Evolutionary conservation across 148 eudicot genomes (phyloP), one percentile per base, ranked within the genome.

Genomic region (Chenopodium suecicum): DNA sequence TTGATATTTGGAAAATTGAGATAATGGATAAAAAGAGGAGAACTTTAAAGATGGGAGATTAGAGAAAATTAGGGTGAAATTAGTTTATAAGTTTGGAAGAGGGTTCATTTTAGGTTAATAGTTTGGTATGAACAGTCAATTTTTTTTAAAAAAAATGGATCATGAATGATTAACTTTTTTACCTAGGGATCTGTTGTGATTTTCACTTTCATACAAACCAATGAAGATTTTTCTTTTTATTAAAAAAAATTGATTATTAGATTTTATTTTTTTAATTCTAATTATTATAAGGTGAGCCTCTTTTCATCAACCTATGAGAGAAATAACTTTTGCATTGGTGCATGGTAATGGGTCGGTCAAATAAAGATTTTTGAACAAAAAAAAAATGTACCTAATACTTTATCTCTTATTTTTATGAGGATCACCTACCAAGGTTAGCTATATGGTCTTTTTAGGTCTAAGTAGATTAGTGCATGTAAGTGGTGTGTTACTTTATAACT

Each of bases 371-470:
- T 27, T 14, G 41, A 46, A 78, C 12, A 6, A 13, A 60, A n/a
- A 6, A 13, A 60, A n/a, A 56, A 80, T 67, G 4, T 65, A 75
- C 41, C 32, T 31, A 34, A 11, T 37, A 62, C 77, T 80, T 76
- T 76, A 48, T 76, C 86, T 80, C 80, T 60, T 80, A 76, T 50
- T 84, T 84, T 76, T 34, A 80, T 76, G 83, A 50, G 46, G 54
- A 58, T 70, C 56, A 50, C 48, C 37, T 76, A 13, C 16, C 10
- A 79, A 22, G 6, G 25, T 48, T 25, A n/a, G 47, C n/a, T 73
- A 44, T 74, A 7, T 58, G 31, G 31, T 13, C 79, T 76, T 60
- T 77, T 41, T 46, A 63, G 69, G 50, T 17, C 16, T 14, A 20
- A 76, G 14, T 50, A 48, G 5, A 48, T 9, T 48, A 48, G 13